Evolutionary conservation across 2,329 filamentous ascomycete species (phyloP), one percentile per base, ranked within the genome.

Genomic region (Keithomyces neogunnii): DNA sequence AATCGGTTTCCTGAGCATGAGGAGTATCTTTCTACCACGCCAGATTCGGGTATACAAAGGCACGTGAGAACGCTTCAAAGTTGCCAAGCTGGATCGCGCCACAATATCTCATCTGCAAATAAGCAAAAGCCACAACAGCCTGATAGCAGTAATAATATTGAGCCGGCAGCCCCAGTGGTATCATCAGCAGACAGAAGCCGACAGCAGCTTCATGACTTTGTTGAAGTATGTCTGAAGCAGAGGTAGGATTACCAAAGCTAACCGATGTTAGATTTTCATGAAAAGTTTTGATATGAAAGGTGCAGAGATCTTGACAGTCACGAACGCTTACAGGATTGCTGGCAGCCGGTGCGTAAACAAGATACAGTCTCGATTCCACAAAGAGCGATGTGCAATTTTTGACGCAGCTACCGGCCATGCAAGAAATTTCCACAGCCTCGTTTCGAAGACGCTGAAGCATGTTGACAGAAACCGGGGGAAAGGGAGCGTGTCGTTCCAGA

Each of bases 261-360:
- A 50, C n/a, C 4, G 10, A 29, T 11, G 19, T 3, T 36, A 53
- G 51, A 30, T 45, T 10, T 47, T 29, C 36, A 50, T 53, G 45
- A 32, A 45, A 19, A 38, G 47, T 11, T 28, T 53, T 26, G 51
- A 50, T 38, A 39, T 42, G 26, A 51, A 51, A 40, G 39, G 35
- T 35, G 36, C 36, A 8, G 45, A 28, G 31, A 47, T 53, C n/a
- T 28, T 40, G 11, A 29, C 48, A 33, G 47, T 53, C 39, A 35
- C 33, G n/a, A 49, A 51, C 30, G 45, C 33, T 11, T 53, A 51
- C 45, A 38, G 39, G 31, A 47, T 26, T 26, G 49, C 35, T 43
- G 52, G 52, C 39, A 48, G 36, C 13, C 52, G 48, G 26, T 53
- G 52, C 42, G 49, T 53, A 5, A 42, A 49, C 11, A 53, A 45